Evolutionary conservation across 192 early-diverging fungal species (phyloP).

Genomic region (Backusella mclennaniae): DNA sequence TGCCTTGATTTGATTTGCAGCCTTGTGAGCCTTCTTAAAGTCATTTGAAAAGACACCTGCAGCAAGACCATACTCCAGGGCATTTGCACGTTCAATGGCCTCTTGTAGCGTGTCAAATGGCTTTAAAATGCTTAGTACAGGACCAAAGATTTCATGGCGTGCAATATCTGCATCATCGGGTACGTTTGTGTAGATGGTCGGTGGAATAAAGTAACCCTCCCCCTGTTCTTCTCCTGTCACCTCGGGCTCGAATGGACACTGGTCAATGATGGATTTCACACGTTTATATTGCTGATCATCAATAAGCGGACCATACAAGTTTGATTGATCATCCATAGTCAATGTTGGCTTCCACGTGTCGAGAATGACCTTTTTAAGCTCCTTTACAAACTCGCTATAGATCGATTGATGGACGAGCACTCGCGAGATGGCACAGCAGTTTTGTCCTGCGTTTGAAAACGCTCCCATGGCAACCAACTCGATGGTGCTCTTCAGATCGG

Average conservation of each 20-base stretch:
- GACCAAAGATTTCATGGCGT: slow-evolving; percentile 60
- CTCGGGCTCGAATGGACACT: slow-evolving; percentile 31
- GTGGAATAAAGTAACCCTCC: slow-evolving; percentile 55
- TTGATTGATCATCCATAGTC: slow-evolving; percentile 9
- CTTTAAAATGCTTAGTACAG: slow-evolving; percentile 50
- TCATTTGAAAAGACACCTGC: slow-evolving; percentile 52
- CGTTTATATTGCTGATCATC: slow-evolving; percentile 56
- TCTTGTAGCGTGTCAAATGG: slow-evolving; percentile 50
- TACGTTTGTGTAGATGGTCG: slow-evolving; percentile 58
- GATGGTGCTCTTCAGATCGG: slow-evolving; percentile 46
- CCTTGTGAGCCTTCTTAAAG: slow-evolving; percentile 37
- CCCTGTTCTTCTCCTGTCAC: slow-evolving; percentile 21
- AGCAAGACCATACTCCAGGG: slow-evolving; percentile 50
- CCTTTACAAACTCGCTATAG: slow-evolving; percentile 60
- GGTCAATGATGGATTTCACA: slow-evolving; percentile 47
- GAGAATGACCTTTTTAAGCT: slow-evolving; percentile 35
- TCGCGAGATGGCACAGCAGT: slow-evolving; percentile 72
- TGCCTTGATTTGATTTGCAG: slow-evolving; percentile 43
- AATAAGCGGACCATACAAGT: slow-evolving; percentile 48
- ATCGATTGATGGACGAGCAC: slow-evolving; percentile 68
- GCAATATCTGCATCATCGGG: slow-evolving; percentile 41
- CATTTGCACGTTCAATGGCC: slow-evolving; percentile 50
- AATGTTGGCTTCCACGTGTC: slow-evolving; percentile 39
- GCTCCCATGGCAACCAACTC: slow-evolving; percentile 42
- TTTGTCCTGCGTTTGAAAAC: slow-evolving; percentile 70